phyloP scores from a whole-genome alignment of 1,284 basidiomycete genomes.

The Heliocybe sulcata region DNA sequence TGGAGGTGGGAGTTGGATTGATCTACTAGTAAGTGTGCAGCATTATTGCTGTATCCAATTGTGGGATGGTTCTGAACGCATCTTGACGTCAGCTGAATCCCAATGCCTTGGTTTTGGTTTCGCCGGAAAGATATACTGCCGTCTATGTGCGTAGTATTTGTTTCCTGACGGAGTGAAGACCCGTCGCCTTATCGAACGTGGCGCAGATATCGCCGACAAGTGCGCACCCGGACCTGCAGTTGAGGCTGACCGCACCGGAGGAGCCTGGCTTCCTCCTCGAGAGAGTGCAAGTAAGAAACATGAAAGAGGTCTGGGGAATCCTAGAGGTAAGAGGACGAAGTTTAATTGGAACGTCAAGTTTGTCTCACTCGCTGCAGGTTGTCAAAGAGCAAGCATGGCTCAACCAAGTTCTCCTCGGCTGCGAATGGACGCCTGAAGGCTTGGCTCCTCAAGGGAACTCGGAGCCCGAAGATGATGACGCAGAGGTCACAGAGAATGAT shows the following conservation, averaged over 20 bases:
- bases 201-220: constrained; percentile 52
- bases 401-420: constrained; percentile 53
- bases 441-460: constrained; percentile 13
- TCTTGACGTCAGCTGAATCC: constrained; percentile 44
- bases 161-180: neutral
- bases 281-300: constrained; percentile 56
- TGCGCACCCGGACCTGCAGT: constrained; percentile 57
- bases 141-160: constrained; percentile 28
- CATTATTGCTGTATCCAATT: no score
- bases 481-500: constrained; percentile 40
- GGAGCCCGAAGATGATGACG: constrained; percentile 13
- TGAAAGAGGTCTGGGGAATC: constrained; percentile 65
- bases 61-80: no score
- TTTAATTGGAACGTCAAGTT: neutral
- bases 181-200: constrained; percentile 4
- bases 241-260: constrained; percentile 55
- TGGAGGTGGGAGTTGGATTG: constrained; percentile 59
- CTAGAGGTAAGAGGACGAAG: constrained; percentile 42
- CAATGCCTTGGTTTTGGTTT: constrained; percentile 22
- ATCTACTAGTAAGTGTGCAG: constrained; percentile 45
- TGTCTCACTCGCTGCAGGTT: constrained; percentile 32
- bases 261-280: constrained; percentile 69
- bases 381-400: constrained; percentile 76
- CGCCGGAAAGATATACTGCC: constrained; percentile 41
- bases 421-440: constrained; percentile 53